phyloP scores from a whole-genome alignment of 1,284 basidiomycete species.

The Inonotus hispidus region DNA sequence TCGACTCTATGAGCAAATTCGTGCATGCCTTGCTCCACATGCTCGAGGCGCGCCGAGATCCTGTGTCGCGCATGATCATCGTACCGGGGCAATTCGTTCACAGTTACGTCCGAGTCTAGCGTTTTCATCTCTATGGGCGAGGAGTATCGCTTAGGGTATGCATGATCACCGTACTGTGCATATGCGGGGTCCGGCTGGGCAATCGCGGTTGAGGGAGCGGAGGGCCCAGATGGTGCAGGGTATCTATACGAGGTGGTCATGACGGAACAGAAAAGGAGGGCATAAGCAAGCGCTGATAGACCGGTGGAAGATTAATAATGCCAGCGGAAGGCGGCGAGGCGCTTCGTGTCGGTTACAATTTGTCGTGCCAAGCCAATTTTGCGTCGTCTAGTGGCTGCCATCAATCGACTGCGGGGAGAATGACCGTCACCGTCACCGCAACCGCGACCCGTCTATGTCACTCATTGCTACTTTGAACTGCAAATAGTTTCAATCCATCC shows the following conservation, averaged over 20 bases:
- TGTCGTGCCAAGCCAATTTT: background rate
- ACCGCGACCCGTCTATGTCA: too few relatives aligned
- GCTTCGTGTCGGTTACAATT: background rate
- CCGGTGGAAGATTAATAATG: background rate
- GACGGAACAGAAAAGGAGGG: background rate
- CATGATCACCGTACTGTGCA: background rate
- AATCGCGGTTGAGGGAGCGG: background rate
- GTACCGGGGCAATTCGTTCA: background rate
- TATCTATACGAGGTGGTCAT: background rate
- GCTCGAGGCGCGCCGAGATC: background rate
- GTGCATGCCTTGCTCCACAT: conserved; percentile 12
- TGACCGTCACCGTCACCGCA: too few relatives aligned
- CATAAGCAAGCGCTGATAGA: background rate
- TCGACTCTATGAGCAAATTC: conserved; percentile 5
- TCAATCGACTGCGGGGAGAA: background rate
- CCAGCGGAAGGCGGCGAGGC: background rate
- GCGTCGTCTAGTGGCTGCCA: background rate
- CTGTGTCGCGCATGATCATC: background rate
- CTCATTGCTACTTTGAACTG: too few relatives aligned
- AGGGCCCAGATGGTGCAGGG: background rate
- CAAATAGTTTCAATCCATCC: too few relatives aligned
- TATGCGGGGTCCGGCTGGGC: background rate
- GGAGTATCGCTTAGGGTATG: background rate
- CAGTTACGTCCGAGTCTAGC: background rate
- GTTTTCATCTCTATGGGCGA: background rate